Evolutionary conservation across 495 filamentous ascomycete species (phyloP).

Genomic region (Tuber microsphaerosporum): DNA sequence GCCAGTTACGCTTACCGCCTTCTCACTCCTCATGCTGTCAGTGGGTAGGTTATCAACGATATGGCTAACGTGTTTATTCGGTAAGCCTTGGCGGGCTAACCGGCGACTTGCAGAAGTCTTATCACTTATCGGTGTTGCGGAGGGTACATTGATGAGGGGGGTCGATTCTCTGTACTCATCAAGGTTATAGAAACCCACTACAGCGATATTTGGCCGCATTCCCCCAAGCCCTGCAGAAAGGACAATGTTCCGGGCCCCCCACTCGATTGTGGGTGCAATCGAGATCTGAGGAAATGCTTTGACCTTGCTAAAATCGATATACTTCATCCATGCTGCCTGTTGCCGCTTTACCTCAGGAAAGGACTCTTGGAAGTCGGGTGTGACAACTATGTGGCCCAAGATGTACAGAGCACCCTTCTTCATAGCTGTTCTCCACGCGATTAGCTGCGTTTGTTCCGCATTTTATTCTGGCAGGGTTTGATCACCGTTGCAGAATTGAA

Average conservation of each 20-base stretch:
- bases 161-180: constrained; percentile 59
- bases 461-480: neutral
- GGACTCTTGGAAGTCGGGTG: constrained; percentile 67
- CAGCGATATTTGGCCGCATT: constrained; percentile 82
- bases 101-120: constrained; percentile 41
- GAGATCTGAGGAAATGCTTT: constrained; percentile 85
- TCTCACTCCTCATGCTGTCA: constrained; percentile 54
- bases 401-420: constrained; percentile 85
- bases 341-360: constrained; percentile 76
- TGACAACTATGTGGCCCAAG: constrained; percentile 79
- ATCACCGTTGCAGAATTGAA: constrained; percentile 75
- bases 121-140: constrained; percentile 20
- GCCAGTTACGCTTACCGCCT: constrained; percentile 56
- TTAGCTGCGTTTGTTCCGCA: neutral
- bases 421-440: constrained; percentile 45
- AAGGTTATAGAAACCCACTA: constrained; percentile 67
- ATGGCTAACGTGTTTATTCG: constrained; percentile 17
- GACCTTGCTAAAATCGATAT: constrained; percentile 77
- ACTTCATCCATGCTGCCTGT: constrained; percentile 74
- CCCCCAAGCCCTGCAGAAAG: constrained; percentile 77
- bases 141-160: constrained; percentile 49
- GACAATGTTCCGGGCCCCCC: constrained; percentile 76
- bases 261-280: constrained; percentile 72
- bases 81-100: constrained; percentile 27
- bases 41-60: constrained; percentile 50